phyloP scores from a whole-genome alignment of 495 filamentous ascomycete species.

The Sabuloglossum arenarium region DNA sequence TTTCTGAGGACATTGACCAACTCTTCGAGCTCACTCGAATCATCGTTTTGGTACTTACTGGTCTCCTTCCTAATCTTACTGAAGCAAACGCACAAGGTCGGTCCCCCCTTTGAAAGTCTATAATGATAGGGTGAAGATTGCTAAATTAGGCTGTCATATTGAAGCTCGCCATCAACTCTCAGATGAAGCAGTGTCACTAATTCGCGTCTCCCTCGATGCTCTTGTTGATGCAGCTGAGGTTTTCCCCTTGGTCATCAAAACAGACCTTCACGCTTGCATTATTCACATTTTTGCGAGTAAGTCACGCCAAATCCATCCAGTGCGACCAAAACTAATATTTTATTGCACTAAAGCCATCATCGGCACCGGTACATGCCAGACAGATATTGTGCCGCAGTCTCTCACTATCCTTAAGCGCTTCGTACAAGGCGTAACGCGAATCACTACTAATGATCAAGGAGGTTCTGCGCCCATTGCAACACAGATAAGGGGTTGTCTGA shows the following conservation, averaged over 20 bases:
- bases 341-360: constrained; percentile 36
- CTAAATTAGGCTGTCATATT: background rate
- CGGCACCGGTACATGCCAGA: constrained; percentile 66
- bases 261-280: constrained; percentile 90
- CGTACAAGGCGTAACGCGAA: constrained; percentile 44
- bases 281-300: constrained; percentile 73
- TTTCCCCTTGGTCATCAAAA: constrained; percentile 89
- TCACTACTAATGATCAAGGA: constrained; percentile 13
- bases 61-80: constrained; percentile 66
- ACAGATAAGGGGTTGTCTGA: constrained; percentile 52
- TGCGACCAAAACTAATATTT: background rate
- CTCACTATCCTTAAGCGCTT: constrained; percentile 87
- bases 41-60: constrained; percentile 79
- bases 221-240: constrained; percentile 86
- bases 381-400: constrained; percentile 70
- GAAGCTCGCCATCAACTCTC: constrained; percentile 46
- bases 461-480: constrained; percentile 20
- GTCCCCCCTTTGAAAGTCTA: background rate
- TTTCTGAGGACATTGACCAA: constrained; percentile 94
- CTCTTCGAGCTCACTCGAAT: constrained; percentile 90
- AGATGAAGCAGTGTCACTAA: constrained; percentile 68
- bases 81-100: constrained; percentile 34
- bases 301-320: background rate
- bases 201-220: constrained; percentile 59
- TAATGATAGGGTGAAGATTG: background rate